These are phyloP conservation scores for Teunomyces barrocoloradensis DNA, from an alignment of 805 yeast species.

Conservation along the genomic window DNA sequence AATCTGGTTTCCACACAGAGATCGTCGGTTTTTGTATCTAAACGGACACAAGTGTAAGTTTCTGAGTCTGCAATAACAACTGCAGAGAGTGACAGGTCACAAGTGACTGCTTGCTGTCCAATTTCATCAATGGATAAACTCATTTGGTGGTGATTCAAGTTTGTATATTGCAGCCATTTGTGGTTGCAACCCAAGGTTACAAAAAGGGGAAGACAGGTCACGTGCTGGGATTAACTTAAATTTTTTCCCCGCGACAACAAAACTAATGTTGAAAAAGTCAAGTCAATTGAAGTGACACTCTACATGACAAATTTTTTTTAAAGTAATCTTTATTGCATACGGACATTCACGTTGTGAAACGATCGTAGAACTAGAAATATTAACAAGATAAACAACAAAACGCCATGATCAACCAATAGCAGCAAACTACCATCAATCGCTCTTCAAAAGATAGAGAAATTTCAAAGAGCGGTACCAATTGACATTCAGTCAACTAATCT, in stretches of 20 bases:
- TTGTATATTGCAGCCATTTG: conserved; percentile 8
- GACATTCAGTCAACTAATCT: neutral
- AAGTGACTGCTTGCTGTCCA: too few species aligned
- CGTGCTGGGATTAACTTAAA: too few species aligned
- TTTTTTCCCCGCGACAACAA: neutral
- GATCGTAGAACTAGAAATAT: conserved; percentile 6
- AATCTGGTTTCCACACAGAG: too few species aligned
- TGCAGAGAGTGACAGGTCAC: too few species aligned
- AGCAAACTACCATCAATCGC: conserved; percentile 3
- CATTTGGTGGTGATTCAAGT: neutral
- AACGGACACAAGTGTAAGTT: too few species aligned
- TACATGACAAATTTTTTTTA: neutral
- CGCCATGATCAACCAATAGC: conserved; percentile 7
- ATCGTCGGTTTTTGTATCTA: too few species aligned
- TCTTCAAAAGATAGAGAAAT: neutral
- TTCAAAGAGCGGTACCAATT: conserved; percentile 1
- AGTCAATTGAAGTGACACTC: neutral
- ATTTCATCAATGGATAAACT: neutral
- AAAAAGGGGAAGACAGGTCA: neutral
- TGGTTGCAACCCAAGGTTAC: conserved; percentile 14
- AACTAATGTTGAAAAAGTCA: neutral
- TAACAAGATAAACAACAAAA: neutral
- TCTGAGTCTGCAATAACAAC: too few species aligned
- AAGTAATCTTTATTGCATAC: conserved; percentile 9
- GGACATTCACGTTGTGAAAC: conserved; percentile 11